phyloP scores from a whole-genome alignment of 352 stramenopile genomes.

The Phytophthora multivora region DNA sequence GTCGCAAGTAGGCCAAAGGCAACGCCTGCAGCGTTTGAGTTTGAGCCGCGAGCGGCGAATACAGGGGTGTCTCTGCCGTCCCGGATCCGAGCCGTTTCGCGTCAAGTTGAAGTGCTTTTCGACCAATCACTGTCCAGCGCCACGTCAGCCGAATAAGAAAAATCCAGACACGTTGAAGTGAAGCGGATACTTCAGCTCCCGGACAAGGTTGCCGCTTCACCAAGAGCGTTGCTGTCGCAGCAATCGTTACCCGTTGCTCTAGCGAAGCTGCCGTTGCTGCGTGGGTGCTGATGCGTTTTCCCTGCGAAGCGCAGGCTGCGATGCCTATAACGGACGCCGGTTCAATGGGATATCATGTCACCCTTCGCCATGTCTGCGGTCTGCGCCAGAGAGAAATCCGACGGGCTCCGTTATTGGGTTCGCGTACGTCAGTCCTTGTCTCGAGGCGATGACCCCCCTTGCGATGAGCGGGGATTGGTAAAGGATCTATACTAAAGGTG shows the following conservation, averaged over 20 bases:
- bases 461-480: constrained; percentile 6
- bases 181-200: constrained; percentile 1
- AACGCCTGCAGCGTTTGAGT: neutral
- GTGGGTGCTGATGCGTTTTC: no score
- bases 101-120: constrained; percentile 32
- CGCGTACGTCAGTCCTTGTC: neutral
- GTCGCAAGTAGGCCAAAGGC: neutral
- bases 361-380: constrained; percentile 15
- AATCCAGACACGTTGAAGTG: constrained; percentile 31
- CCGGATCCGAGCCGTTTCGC: constrained; percentile 8
- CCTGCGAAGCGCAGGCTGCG: no score
- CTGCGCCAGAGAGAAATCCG: constrained; percentile 1
- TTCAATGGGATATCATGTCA: constrained; percentile 30
- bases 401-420: constrained; percentile 14
- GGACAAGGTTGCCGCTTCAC: no score
- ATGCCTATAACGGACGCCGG: neutral
- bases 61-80: constrained; percentile 8
- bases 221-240: neutral
- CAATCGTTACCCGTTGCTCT: neutral
- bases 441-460: constrained; percentile 1
- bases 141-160: constrained; percentile 43
- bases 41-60: neutral
- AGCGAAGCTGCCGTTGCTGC: neutral
- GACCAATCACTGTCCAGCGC: constrained; percentile 19
- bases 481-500: no score